Conservation (phyloP, 306 rosid genomes). For the Lathyrus sativus region DNA sequence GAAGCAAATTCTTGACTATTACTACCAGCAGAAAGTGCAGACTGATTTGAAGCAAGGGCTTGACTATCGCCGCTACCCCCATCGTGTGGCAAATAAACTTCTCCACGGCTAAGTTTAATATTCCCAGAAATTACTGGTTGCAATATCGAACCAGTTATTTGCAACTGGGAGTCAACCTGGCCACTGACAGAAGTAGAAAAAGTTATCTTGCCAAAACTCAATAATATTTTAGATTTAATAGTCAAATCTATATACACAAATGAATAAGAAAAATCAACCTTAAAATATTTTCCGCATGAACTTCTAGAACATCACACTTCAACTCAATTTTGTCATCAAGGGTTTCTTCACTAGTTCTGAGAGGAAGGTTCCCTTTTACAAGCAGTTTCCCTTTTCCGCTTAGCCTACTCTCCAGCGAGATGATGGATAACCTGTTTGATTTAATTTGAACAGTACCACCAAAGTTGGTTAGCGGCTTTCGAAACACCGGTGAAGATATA, state of each 20-base stretch:
- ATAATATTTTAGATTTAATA: conserved; percentile 6
- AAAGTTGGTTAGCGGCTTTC: conserved; percentile 75
- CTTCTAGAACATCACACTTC: conserved; percentile 89
- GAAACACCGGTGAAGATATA: conserved; percentile 84
- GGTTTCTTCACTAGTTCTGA: conserved; percentile 75
- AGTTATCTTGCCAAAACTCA: conserved; percentile 8
- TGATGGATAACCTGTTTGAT: conserved; percentile 83
- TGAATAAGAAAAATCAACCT: conserved; percentile 55
- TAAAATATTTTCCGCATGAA: conserved; percentile 68
- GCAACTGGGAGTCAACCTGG: conserved; percentile 91
- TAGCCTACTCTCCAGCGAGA: conserved; percentile 85
- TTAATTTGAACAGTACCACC: conserved; percentile 81
- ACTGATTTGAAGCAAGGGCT: conserved; percentile 63
- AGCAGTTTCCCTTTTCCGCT: conserved; percentile 82
- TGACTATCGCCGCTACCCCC: conserved; percentile 65
- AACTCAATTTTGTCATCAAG: conserved; percentile 77
- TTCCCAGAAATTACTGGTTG: conserved; percentile 88
- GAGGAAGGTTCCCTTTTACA: conserved; percentile 92
- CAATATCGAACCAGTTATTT: conserved; percentile 87
- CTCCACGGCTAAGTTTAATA: conserved; percentile 88
- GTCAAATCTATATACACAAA: conserved; percentile 17
- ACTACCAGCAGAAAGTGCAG: conserved; percentile 53
- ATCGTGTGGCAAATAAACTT: conserved; percentile 89
- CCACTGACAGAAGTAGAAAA: conserved; percentile 61
- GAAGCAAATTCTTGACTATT: conserved; percentile 67